Percentiles rank a stretch among this genome's conserved stretches.
Evolutionary conservation across 371 early-diverging fungal species (phyloP).

Genomic region (Mucor circinelloides): DNA sequence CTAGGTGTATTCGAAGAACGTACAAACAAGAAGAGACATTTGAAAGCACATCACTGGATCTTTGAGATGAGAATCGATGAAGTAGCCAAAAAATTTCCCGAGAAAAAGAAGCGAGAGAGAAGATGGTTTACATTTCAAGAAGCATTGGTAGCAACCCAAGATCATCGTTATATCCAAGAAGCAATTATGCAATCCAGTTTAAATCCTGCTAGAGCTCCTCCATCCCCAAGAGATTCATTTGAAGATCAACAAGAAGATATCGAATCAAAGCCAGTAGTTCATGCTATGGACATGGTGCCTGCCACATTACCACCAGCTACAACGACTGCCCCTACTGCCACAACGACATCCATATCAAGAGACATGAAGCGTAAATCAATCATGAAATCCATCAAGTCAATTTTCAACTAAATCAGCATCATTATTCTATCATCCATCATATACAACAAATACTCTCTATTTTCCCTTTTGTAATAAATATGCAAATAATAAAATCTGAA

Average conservation of each 20-base stretch:
- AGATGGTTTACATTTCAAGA: conserved; percentile 43
- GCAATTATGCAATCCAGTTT: conserved; percentile 23
- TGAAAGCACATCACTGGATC: conserved; percentile 51
- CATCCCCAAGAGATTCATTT: conserved; percentile 19
- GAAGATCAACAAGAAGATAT: conserved; percentile 3
- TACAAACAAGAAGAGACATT: conserved; percentile 29
- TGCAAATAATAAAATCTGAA: not conserved
- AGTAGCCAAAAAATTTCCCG: conserved; percentile 53
- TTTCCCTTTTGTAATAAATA: not conserved
- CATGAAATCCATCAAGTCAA: not conserved
- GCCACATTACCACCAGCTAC: not conserved
- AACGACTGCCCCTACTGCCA: not conserved
- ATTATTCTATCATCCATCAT: not conserved
- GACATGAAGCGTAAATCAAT: not conserved
- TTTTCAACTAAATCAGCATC: not conserved
- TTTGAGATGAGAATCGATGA: conserved; percentile 57
- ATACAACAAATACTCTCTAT: not conserved
- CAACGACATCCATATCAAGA: too few relatives aligned
- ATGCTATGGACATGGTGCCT: not conserved
- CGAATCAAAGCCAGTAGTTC: not conserved
- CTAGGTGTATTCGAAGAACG: conserved; percentile 52
- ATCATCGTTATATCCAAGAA: conserved; percentile 27
- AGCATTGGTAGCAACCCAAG: conserved; percentile 18
- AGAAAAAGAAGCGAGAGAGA: conserved; percentile 55
- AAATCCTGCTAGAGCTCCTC: conserved; percentile 11